Conservation (phyloP, 2,329 filamentous ascomycete genomes). For the Cryphonectria nitschkei region DNA sequence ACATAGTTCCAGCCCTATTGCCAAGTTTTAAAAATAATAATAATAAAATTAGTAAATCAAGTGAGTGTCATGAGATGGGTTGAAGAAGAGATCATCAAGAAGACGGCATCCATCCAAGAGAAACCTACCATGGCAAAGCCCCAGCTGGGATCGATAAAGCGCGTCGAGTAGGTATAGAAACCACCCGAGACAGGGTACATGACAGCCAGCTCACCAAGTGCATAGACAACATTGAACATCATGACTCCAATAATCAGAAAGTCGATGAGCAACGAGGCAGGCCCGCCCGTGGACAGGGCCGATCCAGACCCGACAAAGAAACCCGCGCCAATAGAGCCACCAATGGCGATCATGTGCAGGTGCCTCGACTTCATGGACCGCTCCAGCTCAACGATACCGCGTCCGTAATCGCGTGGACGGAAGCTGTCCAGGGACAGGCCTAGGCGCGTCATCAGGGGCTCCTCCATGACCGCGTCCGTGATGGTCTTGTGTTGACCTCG, state of each 20-base stretch:
- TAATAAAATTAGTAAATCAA: background rate
- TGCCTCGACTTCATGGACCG: conserved; percentile 52
- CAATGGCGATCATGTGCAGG: conserved; percentile 58
- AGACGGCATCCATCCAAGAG: conserved; percentile 37
- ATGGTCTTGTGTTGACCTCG: conserved; percentile 6
- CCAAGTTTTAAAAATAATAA: background rate
- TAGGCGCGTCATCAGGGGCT: conserved; percentile 43
- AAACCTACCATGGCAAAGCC: conserved; percentile 54
- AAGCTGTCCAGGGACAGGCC: conserved; percentile 48
- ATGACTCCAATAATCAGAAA: conserved; percentile 62
- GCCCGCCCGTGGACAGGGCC: conserved; percentile 52
- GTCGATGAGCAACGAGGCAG: conserved; percentile 49
- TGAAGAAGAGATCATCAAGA: too few species aligned
- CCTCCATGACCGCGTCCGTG: conserved; percentile 30
- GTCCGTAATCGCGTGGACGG: conserved; percentile 40
- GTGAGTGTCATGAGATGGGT: too few species aligned
- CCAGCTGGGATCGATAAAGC: conserved; percentile 62
- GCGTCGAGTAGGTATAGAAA: conserved; percentile 60
- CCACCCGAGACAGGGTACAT: conserved; percentile 61
- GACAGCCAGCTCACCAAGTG: conserved; percentile 61
- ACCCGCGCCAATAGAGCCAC: conserved; percentile 62
- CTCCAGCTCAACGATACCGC: conserved; percentile 36
- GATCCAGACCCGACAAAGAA: conserved; percentile 64
- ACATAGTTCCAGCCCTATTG: conserved; percentile 47
- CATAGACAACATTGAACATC: conserved; percentile 66